phyloP scores from a whole-genome alignment of 1,139 yeast genomes.

The Blastobotrys apis region DNA sequence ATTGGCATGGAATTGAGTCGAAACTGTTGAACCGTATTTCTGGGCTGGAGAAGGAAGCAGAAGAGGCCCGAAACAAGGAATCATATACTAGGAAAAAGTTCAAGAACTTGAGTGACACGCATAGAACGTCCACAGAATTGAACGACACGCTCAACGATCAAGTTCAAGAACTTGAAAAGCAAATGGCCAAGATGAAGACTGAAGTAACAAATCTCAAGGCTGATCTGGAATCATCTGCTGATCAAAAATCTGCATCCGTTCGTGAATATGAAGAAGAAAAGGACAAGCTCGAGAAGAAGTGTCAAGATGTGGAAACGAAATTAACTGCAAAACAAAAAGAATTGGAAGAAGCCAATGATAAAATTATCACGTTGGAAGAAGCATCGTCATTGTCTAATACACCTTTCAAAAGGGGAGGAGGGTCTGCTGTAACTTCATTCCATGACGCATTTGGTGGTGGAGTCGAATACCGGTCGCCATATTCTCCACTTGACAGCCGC shows the following conservation, averaged over 20 bases:
- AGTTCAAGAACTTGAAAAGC: slow-evolving; percentile 30
- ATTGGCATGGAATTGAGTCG: slow-evolving; percentile 62
- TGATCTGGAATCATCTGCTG: slow-evolving; percentile 15
- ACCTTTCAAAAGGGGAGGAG: no score
- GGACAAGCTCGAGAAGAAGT: slow-evolving; percentile 17
- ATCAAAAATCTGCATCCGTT: not conserved
- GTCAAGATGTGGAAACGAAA: slow-evolving; percentile 5
- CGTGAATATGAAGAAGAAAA: slow-evolving; percentile 11
- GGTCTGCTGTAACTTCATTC: not conserved
- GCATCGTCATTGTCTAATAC: no score
- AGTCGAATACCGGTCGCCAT: not conserved
- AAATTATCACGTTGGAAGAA: not conserved
- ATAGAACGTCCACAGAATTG: slow-evolving; percentile 22
- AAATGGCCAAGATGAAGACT: slow-evolving; percentile 22
- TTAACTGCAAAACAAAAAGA: not conserved
- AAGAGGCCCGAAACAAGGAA: slow-evolving; percentile 29
- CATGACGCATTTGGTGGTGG: not conserved
- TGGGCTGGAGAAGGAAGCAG: slow-evolving; percentile 42
- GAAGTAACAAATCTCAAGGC: slow-evolving; percentile 7
- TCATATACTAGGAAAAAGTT: slow-evolving; percentile 24
- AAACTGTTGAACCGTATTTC: slow-evolving; percentile 47
- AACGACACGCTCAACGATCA: slow-evolving; percentile 29
- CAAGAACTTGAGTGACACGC: slow-evolving; percentile 23
- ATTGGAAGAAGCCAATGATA: not conserved
- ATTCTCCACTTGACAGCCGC: slow-evolving; percentile 2